A percentile compares a stretch with the other conserved stretches of the same genome.
Conservation (phyloP, 139 green algal species). For the Chlamydomonas incerta region DNA sequence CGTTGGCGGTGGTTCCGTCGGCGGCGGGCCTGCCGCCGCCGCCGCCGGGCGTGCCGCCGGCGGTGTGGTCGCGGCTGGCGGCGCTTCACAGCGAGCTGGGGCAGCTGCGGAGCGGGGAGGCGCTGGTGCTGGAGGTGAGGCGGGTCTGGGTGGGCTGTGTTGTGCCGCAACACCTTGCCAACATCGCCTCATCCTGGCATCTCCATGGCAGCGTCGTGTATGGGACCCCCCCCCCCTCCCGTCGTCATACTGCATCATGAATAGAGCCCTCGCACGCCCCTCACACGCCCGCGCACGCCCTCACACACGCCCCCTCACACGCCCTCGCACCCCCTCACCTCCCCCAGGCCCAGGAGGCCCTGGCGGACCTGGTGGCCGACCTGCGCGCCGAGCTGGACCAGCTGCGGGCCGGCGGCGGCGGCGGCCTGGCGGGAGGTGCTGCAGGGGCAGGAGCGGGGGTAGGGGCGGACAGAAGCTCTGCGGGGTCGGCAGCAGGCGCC, state of each 20-base stretch:
- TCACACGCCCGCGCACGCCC: too few species aligned
- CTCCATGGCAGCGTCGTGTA: too few species aligned
- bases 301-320: too few species aligned
- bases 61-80: background rate
- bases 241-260: too few species aligned
- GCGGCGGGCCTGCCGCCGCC: background rate
- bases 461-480: background rate
- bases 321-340: background rate
- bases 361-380: slow-evolving; percentile 25
- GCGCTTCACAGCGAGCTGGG: background rate
- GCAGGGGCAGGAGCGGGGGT: background rate
- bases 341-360: slow-evolving; percentile 15
- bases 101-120: slow-evolving; percentile 21
- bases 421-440: background rate
- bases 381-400: slow-evolving; percentile 18
- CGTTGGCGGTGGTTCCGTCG: background rate
- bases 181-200: background rate
- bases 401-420: background rate
- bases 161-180: background rate
- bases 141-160: background rate
- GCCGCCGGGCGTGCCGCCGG: background rate
- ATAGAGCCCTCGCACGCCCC: background rate
- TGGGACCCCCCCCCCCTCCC: too few species aligned
- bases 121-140: slow-evolving; percentile 32
- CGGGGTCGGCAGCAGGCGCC: background rate